A percentile compares a stretch with the other conserved stretches of the same genome.
Evolutionary conservation across 1,284 basidiomycete genomes (phyloP).

Genomic region (Sporisorium exsertum): DNA sequence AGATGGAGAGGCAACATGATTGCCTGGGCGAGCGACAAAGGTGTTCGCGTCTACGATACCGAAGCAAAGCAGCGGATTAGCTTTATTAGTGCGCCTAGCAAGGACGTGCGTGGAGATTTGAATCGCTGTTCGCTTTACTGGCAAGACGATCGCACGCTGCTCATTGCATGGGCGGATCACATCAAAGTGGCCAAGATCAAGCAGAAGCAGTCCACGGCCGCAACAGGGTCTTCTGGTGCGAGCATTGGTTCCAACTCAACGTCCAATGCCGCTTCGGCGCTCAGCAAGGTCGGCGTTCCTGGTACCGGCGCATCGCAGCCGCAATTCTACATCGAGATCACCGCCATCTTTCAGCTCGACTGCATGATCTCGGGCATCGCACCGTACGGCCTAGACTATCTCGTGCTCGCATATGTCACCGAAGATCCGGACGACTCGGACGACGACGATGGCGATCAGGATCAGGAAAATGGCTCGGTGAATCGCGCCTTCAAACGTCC

Average conservation of each 20-base stretch:
- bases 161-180: constrained; percentile 93
- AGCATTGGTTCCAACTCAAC: constrained; percentile 28
- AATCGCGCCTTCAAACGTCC: constrained; percentile 75
- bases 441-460: constrained; percentile 20
- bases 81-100: constrained; percentile 83
- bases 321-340: constrained; percentile 79
- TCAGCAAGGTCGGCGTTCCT: constrained; percentile 36
- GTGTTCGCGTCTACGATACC: constrained; percentile 93
- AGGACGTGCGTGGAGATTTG: constrained; percentile 88
- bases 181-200: constrained; percentile 81
- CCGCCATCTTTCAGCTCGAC: constrained; percentile 90
- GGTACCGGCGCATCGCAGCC: constrained; percentile 16
- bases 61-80: constrained; percentile 83
- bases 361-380: constrained; percentile 94
- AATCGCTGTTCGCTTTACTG: constrained; percentile 92
- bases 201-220: constrained; percentile 20
- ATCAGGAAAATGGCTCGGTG: constrained; percentile 6
- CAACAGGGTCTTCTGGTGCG: constrained; percentile 23
- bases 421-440: constrained; percentile 66
- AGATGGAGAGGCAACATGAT: constrained; percentile 88
- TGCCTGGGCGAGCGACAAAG: constrained; percentile 96
- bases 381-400: constrained; percentile 77
- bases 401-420: constrained; percentile 80
- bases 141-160: constrained; percentile 86
- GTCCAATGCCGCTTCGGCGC: constrained; percentile 23